These are phyloP conservation scores for Atkinsonella hypoxylon DNA, from an alignment of 2,329 filamentous ascomycete genomes.

Conservation along the genomic window DNA sequence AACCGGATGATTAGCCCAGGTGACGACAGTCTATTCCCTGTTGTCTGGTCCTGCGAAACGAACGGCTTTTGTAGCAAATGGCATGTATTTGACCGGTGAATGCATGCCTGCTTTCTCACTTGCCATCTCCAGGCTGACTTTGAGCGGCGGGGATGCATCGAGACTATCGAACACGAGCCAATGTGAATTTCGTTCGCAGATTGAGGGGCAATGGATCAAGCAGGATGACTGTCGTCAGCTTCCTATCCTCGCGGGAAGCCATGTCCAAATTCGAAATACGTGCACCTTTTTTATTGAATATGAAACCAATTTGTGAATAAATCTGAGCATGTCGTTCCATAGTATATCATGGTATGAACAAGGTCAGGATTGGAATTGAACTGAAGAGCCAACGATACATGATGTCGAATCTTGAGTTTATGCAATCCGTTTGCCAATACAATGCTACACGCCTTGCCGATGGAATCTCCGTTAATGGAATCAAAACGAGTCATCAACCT, in stretches of 20 bases:
- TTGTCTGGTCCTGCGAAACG: constrained; percentile 45
- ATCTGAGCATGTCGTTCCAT: not conserved
- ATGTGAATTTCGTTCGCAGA: constrained; percentile 28
- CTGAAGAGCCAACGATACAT: no score
- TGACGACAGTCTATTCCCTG: constrained; percentile 55
- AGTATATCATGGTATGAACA: not conserved
- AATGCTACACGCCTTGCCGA: no score
- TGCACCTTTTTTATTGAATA: constrained; percentile 1
- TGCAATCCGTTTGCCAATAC: no score
- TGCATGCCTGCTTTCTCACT: not conserved
- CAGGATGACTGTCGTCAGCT: constrained; percentile 46
- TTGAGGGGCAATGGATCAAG: constrained; percentile 50
- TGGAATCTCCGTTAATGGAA: no score
- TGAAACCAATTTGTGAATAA: not conserved
- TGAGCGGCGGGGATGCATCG: not conserved
- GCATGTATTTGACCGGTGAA: no score
- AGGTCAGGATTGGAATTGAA: no score
- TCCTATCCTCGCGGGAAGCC: constrained; percentile 26
- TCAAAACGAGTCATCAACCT: no score
- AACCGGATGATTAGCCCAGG: constrained; percentile 50
- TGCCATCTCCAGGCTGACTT: not conserved
- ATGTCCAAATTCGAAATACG: constrained; percentile 4
- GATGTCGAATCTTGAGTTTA: no score
- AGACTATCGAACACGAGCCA: not conserved
- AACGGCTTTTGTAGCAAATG: constrained; percentile 1